phyloP scores from a whole-genome alignment of 352 stramenopile species.

The Phytophthora capsici region DNA sequence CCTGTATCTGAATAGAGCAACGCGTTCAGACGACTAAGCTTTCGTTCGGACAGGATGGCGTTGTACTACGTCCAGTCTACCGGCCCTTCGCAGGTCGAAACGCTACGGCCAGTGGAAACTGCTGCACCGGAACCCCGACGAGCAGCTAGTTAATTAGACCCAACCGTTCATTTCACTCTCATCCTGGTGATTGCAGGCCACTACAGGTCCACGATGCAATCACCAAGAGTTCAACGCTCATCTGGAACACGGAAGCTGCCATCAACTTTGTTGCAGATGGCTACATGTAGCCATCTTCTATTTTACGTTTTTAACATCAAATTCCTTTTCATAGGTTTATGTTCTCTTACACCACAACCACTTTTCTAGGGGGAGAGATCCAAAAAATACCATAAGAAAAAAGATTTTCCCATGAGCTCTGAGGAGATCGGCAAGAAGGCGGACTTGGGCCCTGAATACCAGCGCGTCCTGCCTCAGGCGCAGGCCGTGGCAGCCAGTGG shows the following conservation, averaged over 20 bases:
- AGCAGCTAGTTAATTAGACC: background rate
- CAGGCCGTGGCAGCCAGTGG: slow-evolving; percentile 67
- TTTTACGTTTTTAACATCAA: background rate
- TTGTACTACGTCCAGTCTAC: slow-evolving; percentile 8
- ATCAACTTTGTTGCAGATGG: background rate
- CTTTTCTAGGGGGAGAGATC: slow-evolving; percentile 3
- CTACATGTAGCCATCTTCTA: background rate
- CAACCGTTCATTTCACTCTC: background rate
- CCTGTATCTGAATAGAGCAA: background rate
- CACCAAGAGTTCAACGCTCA: background rate
- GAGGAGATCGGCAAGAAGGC: slow-evolving; percentile 87
- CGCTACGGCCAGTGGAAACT: slow-evolving; percentile 16
- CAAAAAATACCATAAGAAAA: slow-evolving; percentile 28
- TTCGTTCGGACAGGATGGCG: background rate
- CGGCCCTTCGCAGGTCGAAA: slow-evolving; percentile 20
- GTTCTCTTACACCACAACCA: background rate
- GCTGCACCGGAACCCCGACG: background rate
- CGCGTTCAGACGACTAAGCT: slow-evolving; percentile 9
- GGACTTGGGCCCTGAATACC: slow-evolving; percentile 67
- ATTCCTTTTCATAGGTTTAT: no score
- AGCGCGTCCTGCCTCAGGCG: slow-evolving; percentile 72
- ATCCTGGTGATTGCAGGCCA: background rate
- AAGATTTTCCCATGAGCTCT: slow-evolving; percentile 59
- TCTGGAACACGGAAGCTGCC: background rate
- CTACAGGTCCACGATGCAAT: background rate